These are phyloP conservation scores for Saccharomyces mikatae DNA, from an alignment of 805 yeast species.

Conservation along the genomic window DNA sequence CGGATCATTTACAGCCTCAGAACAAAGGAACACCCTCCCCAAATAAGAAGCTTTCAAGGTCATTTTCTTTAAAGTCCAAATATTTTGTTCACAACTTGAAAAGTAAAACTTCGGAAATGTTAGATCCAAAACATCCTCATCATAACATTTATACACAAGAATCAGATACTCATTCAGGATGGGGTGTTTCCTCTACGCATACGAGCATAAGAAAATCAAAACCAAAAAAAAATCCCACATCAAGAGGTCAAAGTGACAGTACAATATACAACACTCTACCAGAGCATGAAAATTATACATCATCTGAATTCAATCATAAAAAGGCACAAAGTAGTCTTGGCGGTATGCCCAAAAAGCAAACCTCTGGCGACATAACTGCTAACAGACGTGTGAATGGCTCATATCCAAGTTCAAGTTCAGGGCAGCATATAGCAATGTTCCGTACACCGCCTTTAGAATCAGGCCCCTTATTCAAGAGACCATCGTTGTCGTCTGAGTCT, in stretches of 20 bases:
- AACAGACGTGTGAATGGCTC: constrained; percentile 7
- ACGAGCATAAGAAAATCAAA: background rate
- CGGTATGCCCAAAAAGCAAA: background rate
- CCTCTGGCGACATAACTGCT: background rate
- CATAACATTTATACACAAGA: constrained; percentile 1
- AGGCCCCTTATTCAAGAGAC: constrained; percentile 1
- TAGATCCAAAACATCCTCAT: background rate
- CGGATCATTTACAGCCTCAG: background rate
- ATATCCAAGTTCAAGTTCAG: constrained; percentile 7
- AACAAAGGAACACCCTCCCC: background rate
- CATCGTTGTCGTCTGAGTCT: constrained; percentile 1
- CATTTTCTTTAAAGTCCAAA: constrained; percentile 29
- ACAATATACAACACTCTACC: constrained; percentile 9
- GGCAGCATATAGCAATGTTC: constrained; percentile 10
- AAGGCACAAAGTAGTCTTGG: constrained; percentile 12
- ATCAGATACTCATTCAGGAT: constrained; percentile 29
- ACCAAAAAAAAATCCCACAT: background rate
- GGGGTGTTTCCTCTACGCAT: constrained; percentile 24
- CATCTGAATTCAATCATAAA: constrained; percentile 3
- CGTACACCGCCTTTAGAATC: constrained; percentile 13
- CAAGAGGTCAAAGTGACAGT: constrained; percentile 27
- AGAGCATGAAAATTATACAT: background rate
- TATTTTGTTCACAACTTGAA: constrained; percentile 21
- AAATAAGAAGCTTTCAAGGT: constrained; percentile 21
- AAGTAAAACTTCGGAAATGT: background rate